phyloP scores from a whole-genome alignment of 768 basidiomycete genomes.

The Boletus subparvulus region DNA sequence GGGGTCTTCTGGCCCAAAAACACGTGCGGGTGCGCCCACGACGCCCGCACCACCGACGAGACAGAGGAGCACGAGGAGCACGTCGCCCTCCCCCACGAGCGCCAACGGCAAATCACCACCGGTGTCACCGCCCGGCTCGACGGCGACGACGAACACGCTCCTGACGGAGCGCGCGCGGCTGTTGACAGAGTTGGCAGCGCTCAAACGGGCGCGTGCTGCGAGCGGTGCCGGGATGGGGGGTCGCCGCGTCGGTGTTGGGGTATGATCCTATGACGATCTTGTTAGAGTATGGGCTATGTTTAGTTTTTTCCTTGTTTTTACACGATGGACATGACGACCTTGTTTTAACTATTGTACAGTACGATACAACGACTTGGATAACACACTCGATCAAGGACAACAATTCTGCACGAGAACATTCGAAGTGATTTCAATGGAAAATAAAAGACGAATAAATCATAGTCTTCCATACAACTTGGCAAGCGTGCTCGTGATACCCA shows the following conservation, averaged over 20 bases:
- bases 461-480: too few species aligned
- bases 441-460: too few species aligned
- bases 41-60: neutral
- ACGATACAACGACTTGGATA: neutral
- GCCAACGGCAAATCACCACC: neutral
- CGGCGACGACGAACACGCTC: constrained; percentile 47
- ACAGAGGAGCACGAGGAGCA: neutral
- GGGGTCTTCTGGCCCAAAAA: neutral
- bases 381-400: too few species aligned
- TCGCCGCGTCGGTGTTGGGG: constrained; percentile 12
- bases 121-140: constrained; percentile 25
- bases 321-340: too few species aligned
- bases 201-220: constrained; percentile 32
- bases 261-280: neutral
- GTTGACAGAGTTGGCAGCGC: constrained; percentile 51
- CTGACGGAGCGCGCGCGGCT: constrained; percentile 58
- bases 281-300: neutral
- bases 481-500: too few species aligned
- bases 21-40: neutral
- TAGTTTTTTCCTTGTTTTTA: neutral
- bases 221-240: constrained; percentile 2
- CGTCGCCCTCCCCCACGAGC: neutral
- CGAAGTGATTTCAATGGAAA: too few species aligned
- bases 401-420: too few species aligned
- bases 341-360: neutral